Base-by-base conservation (phyloP, 441 rosid genomes). In the Adansonia madagascariensis region DNA sequence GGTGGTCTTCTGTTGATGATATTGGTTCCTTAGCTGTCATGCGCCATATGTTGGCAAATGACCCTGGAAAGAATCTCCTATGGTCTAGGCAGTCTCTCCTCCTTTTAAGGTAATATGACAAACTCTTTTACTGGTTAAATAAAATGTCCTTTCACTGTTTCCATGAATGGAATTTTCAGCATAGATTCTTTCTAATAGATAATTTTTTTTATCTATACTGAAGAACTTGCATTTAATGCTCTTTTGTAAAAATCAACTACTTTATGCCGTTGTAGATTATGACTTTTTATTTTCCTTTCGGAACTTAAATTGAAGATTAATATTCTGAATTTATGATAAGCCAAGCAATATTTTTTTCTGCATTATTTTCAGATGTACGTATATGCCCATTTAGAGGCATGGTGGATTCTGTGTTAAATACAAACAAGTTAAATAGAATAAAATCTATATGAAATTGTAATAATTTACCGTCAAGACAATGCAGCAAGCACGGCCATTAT, bases 1-100 rank as follows among this genome's bases (percentile, higher is more conserved):
- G 94, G 22, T 96, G 99, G 98, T 96, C 99, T 57, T 86, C 89
- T n/a, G 99, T 96, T 69, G 99, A 96, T 67, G 99, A 96, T 88
- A 89, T 96, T 35, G 98, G 98, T 61, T 96, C 98, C 60, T 81
- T 96, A 57, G 94, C 98, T 61, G 98, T 96, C 79, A 92, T 96
- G 39, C 98, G 91, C 74, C 92, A 91, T 50, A 96, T 96, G 99
- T 84, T 94, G 80, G 88, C 90, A 57, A 91, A 91, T 84, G 98
- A 92, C 80, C 97, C 98, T 0, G 93, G 96, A 74, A 94, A 88
- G 81, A 94, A 98, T 85, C 96, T 96, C 46, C 80, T 94, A 24
- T 61, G 98, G 75, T 96, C 94, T 64, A 89, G 98, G 70, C 99
- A 96, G 78, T 96, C 99, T 80, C 98, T 96, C 78, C 94, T 96